Evolutionary conservation across 139 green algal species (phyloP), one percentile per base, ranked within the genome.

Genomic region (Haematococcus sp.): DNA sequence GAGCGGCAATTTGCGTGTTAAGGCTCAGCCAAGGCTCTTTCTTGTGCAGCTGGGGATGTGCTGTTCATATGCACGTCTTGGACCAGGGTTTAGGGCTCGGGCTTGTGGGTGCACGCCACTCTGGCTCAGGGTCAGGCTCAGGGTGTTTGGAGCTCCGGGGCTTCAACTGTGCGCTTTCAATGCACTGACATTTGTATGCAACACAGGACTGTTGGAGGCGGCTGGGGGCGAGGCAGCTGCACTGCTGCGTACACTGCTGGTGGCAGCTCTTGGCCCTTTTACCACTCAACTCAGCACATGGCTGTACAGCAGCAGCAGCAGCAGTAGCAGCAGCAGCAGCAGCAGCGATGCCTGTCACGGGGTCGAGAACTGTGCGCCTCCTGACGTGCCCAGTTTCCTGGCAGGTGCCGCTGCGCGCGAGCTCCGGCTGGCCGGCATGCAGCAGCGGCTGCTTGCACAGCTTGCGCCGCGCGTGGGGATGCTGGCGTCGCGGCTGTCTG

Each of bases 361-460:
- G n/a, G n/a, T n/a, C n/a, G n/a, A n/a, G n/a, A n/a, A n/a, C n/a
- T n/a, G n/a, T n/a, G n/a, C 40, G 40, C 40, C 40, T 7, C 40
- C 40, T 49, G 40, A 49, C 7, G 23, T 34, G n/a, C 58, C 58
- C 3, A 3, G 11, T 9, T 65, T 65, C 58, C 58, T 65, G 4
- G 58, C 58, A 9, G n/a, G 40, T 49, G 40, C 28, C 58, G n/a
- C 30, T 4, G 58, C 58, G 23, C 58, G 25, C 7, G 58, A 65
- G 25, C 30, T 65, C n/a, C 58, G 30, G 17, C 9, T 65, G n/a
- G 58, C 58, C 7, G 58, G 58, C 4, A 3, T 65, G 58, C 58
- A 65, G 58, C 58, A 65, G 58, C 58, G 58, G n/a, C 58, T 65
- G 58, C 58, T 65, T 22, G 58, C n/a, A 11, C 58, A 34, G 58